phyloP scores from a whole-genome alignment of 352 stramenopile species.

The Phytophthora quininea region DNA sequence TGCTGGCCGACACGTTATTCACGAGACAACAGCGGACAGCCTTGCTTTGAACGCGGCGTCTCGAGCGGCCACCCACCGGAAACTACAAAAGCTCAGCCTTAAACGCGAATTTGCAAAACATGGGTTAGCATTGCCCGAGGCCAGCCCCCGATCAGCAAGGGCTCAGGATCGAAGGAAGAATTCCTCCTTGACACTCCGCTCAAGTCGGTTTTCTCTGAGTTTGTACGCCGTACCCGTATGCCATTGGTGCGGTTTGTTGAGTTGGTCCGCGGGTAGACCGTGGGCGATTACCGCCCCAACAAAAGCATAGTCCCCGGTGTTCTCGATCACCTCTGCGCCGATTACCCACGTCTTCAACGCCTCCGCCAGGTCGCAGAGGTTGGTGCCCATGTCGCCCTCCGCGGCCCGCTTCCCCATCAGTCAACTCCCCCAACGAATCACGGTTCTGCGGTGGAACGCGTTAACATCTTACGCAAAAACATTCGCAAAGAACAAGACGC shows the following conservation, averaged over 20 bases:
- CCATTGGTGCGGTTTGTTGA: background rate
- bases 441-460: background rate
- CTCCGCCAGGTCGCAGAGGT: background rate
- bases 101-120: too few species aligned
- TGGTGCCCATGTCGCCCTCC: background rate
- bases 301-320: background rate
- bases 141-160: background rate
- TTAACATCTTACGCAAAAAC: background rate
- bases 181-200: background rate
- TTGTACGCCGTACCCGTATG: background rate
- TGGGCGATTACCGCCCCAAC: background rate
- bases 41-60: too few species aligned
- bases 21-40: too few species aligned
- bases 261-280: background rate
- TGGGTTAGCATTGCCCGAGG: too few species aligned
- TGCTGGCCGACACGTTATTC: too few species aligned
- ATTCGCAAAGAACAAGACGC: slow-evolving; percentile 2
- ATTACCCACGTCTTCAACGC: background rate
- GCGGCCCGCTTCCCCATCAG: background rate
- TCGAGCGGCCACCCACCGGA: too few species aligned
- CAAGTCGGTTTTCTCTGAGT: background rate
- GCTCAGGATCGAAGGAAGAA: background rate
- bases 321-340: background rate
- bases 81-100: too few species aligned
- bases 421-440: background rate